Evolutionary conservation across 768 basidiomycete species (phyloP), one percentile per base, ranked within the genome.

Genomic region (Scleroderma bovista): DNA sequence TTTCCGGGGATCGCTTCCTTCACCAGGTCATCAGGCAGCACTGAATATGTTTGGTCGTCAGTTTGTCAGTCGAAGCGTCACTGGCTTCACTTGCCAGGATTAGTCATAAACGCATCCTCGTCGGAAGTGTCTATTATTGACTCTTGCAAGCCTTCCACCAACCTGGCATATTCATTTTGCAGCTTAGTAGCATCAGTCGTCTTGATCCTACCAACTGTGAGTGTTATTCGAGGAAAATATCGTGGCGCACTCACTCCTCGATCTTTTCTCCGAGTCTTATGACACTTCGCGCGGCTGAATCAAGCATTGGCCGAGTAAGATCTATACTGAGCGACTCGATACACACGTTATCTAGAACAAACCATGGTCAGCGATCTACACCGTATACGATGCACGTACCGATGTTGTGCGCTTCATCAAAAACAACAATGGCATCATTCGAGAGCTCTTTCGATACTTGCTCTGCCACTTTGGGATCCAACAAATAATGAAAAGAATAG

Each of bases 331-430:
- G 73, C 0, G 96, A 97, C 62, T 99, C 96, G 62, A 99, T 95
- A 68, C 96, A 99, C 41, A 99, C 96, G 65, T 99, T 99, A 63
- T 99, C 95, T 86, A 55, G 22, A 20, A 22, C 31, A 49, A 38
- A 19, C 38, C 34, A 36, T 8, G 24, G 10, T 24, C 16, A 26
- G 24, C 16, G n/a, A 2, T 3, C 3, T 23, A 29, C 16, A n/a
- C 34, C 5, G 12, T 11, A 22, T 32, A 37, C 22, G 19, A 36
- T 47, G 44, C 23, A 56, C 76, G 50, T 58, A 93, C 94, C 94
- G 46, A 99, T 99, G 65, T 99, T 99, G 69, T 99, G 96, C 15
- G 96, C 96, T 64, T 99, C 96, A 61, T 99, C 96, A 61, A 99
- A 99, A 2, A 99, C 96, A 34, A 99, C 93, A 47, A 99, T 99